These are phyloP conservation scores for Murraya koenigii DNA, from an alignment of 345 rosid genomes.

Conservation along the genomic window DNA sequence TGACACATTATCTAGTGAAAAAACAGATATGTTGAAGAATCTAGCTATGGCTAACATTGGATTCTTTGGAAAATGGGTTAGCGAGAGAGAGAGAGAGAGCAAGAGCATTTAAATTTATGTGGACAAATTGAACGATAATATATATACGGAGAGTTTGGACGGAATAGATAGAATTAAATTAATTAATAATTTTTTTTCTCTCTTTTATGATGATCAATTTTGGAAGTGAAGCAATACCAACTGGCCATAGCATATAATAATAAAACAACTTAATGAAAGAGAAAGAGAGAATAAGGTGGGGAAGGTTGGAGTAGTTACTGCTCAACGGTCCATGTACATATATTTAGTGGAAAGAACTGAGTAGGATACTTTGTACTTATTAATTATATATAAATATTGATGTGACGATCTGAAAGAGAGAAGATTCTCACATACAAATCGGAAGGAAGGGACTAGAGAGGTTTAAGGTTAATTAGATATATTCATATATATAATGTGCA, in stretches of 20 bases:
- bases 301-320: not conserved
- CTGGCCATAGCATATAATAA: slow-evolving; percentile 1
- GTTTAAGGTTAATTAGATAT: too few relatives aligned
- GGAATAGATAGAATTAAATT: not conserved
- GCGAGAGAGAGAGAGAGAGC: not conserved
- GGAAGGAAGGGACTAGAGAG: too few relatives aligned
- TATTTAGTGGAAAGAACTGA: not conserved
- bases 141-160: not conserved
- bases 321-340: not conserved
- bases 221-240: slow-evolving; percentile 20
- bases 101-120: not conserved
- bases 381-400: too few relatives aligned
- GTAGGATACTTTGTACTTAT: not conserved
- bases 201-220: slow-evolving; percentile 1
- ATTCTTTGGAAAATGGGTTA: not conserved
- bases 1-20: not conserved
- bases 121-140: not conserved
- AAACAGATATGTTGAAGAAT: not conserved
- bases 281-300: not conserved
- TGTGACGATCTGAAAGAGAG: not conserved
- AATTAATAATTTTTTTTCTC: not conserved
- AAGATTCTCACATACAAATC: too few relatives aligned
- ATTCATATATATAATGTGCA: too few relatives aligned
- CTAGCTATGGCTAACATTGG: not conserved
- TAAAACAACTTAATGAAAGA: not conserved